phyloP scores from a whole-genome alignment of 352 stramenopile species.

The Phytophthora brassicae region DNA sequence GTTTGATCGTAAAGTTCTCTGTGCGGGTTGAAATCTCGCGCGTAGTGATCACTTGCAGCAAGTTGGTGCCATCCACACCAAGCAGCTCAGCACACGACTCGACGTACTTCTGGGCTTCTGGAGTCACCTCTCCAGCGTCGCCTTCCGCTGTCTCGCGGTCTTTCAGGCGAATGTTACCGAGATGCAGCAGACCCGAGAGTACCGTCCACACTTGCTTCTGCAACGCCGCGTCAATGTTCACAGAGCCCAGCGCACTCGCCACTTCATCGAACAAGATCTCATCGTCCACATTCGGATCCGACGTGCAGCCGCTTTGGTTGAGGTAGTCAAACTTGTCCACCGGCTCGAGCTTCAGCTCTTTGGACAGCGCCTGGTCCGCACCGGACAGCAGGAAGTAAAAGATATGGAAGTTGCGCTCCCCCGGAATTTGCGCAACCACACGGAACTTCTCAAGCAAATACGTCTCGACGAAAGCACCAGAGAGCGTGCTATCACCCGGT shows the following conservation, averaged over 20 bases:
- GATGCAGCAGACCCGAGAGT: slow-evolving; percentile 73
- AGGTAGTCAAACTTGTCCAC: slow-evolving; percentile 76
- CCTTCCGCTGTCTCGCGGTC: slow-evolving; percentile 81
- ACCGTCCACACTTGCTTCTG: slow-evolving; percentile 83
- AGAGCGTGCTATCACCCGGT: slow-evolving; percentile 67
- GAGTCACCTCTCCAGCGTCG: slow-evolving; percentile 68
- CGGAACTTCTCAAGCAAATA: slow-evolving; percentile 91
- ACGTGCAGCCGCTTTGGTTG: slow-evolving; percentile 86
- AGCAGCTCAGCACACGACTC: slow-evolving; percentile 62
- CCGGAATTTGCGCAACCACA: slow-evolving; percentile 82
- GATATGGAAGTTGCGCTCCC: slow-evolving; percentile 91
- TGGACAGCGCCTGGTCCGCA: slow-evolving; percentile 57
- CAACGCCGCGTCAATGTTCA: slow-evolving; percentile 66
- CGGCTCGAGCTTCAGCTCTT: slow-evolving; percentile 58
- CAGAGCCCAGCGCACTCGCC: slow-evolving; percentile 68
- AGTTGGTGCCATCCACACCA: slow-evolving; percentile 60
- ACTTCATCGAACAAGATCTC: slow-evolving; percentile 88
- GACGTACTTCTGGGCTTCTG: slow-evolving; percentile 55
- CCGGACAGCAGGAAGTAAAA: slow-evolving; percentile 90
- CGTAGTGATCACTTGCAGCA: slow-evolving; percentile 81
- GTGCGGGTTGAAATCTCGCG: slow-evolving; percentile 77
- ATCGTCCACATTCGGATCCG: slow-evolving; percentile 86
- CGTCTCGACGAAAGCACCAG: slow-evolving; percentile 84
- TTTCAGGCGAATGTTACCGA: slow-evolving; percentile 80
- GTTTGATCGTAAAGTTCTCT: slow-evolving; percentile 82